A percentile compares a stretch with the other conserved stretches of the same genome.
phyloP scores from a whole-genome alignment of 805 yeast genomes.

The Metschnikowia henanensis region DNA sequence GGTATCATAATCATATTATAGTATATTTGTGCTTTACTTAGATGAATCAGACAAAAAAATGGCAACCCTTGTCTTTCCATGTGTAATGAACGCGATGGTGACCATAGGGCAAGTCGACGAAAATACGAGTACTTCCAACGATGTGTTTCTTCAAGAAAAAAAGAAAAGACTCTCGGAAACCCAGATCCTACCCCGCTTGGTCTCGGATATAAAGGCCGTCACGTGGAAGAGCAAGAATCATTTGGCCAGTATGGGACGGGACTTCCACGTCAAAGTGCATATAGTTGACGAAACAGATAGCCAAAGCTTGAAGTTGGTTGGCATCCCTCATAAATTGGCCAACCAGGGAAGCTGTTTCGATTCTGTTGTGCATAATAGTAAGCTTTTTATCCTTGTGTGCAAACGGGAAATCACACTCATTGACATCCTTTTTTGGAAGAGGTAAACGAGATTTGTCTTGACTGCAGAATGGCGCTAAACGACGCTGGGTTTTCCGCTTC shows the following conservation, averaged over 20 bases:
- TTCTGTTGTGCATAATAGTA: constrained; percentile 23
- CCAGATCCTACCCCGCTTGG: constrained; percentile 36
- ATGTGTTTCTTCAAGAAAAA: too few species aligned
- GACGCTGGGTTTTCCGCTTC: constrained; percentile 71
- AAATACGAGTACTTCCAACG: constrained; percentile 2
- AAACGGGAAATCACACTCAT: constrained; percentile 60
- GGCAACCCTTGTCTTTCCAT: constrained; percentile 33
- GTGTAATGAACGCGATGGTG: constrained; percentile 55
- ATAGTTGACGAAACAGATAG: constrained; percentile 20
- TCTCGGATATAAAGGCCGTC: constrained; percentile 36
- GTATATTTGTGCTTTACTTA: too few species aligned
- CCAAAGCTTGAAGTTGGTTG: constrained; percentile 9
- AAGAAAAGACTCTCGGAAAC: constrained; percentile 13
- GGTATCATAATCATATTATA: too few species aligned
- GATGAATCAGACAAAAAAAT: too few species aligned
- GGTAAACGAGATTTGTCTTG: constrained; percentile 17
- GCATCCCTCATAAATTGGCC: constrained; percentile 34
- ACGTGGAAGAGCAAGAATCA: constrained; percentile 25
- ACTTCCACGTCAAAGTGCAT: constrained; percentile 43
- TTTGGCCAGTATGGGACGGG: constrained; percentile 62
- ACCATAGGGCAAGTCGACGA: constrained; percentile 19
- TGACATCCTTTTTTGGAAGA: constrained; percentile 35
- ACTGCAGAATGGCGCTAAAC: constrained; percentile 55
- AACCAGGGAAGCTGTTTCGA: constrained; percentile 56
- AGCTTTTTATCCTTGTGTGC: constrained; percentile 51